phyloP scores from a whole-genome alignment of 495 filamentous ascomycete species.

The Cetradonia linearis region DNA sequence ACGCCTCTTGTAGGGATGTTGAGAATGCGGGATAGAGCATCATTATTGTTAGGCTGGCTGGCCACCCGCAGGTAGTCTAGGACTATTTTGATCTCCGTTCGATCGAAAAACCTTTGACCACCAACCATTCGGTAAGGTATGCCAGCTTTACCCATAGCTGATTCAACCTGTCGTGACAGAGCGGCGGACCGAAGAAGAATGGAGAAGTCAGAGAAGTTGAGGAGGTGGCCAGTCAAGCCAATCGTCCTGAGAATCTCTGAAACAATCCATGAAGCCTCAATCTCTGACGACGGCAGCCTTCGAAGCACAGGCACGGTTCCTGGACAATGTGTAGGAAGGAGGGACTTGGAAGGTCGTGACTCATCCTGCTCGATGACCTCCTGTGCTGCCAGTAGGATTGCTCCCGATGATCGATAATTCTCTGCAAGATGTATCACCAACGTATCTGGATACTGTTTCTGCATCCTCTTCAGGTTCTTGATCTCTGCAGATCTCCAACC shows the following conservation, averaged over 20 bases:
- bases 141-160: constrained; percentile 71
- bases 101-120: constrained; percentile 85
- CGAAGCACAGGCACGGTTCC: constrained; percentile 80
- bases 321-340: constrained; percentile 70
- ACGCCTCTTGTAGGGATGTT: constrained; percentile 76
- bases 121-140: constrained; percentile 93
- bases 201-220: constrained; percentile 70
- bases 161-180: constrained; percentile 77
- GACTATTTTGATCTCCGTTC: constrained; percentile 78
- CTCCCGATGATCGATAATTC: constrained; percentile 88
- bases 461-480: constrained; percentile 73
- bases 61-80: constrained; percentile 84
- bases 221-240: constrained; percentile 58
- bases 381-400: constrained; percentile 73
- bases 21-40: constrained; percentile 74
- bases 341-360: constrained; percentile 61
- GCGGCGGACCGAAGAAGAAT: constrained; percentile 77
- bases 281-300: constrained; percentile 56
- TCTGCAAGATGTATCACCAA: constrained; percentile 80
- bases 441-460: constrained; percentile 63
- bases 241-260: constrained; percentile 67
- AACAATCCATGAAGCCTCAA: constrained; percentile 83
- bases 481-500: constrained; percentile 96
- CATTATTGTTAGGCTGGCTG: constrained; percentile 77
- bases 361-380: constrained; percentile 88